Evolutionary conservation across 306 rosid species (phyloP).

Genomic region (apple (Malus domestica)): DNA sequence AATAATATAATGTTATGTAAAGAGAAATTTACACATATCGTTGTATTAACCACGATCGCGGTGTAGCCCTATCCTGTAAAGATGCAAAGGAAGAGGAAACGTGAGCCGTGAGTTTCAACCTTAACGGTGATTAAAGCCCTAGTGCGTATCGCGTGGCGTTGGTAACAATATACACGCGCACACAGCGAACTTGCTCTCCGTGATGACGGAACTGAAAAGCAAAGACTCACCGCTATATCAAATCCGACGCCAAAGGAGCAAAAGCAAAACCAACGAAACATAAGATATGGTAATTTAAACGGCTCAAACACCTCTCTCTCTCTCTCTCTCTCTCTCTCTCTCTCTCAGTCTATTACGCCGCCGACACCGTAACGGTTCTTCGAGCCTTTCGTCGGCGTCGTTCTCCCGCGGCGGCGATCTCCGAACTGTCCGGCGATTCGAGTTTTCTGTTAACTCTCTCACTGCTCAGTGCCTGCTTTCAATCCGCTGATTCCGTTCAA

Average conservation of each 20-base stretch:
- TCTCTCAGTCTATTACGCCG: slow-evolving; percentile 6
- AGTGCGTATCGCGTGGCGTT: background rate
- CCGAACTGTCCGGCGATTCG: slow-evolving; percentile 1
- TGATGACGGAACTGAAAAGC: background rate
- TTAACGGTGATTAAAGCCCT: slow-evolving; percentile 1
- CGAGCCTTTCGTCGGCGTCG: slow-evolving; percentile 27
- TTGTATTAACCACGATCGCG: accelerated
- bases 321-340: background rate
- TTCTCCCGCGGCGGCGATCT: slow-evolving; percentile 33
- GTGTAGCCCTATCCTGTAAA: too few species aligned
- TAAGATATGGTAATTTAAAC: slow-evolving; percentile 36
- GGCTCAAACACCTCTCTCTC: slow-evolving; percentile 22
- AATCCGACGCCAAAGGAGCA: background rate
- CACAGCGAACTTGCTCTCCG: background rate
- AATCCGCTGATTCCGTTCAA: background rate
- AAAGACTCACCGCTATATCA: background rate
- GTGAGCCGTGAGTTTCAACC: background rate
- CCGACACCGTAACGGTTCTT: slow-evolving; percentile 54
- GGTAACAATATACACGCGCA: background rate
- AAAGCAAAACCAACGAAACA: background rate
- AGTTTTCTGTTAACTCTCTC: slow-evolving; percentile 3
- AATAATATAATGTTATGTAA: too few species aligned
- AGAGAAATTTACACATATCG: too few species aligned
- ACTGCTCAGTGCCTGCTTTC: slow-evolving; percentile 16
- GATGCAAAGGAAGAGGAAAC: too few species aligned